Evolutionary conservation across 495 filamentous ascomycete species (phyloP), one percentile per base, ranked within the genome.

Genomic region (Aspergillus hancockii): DNA sequence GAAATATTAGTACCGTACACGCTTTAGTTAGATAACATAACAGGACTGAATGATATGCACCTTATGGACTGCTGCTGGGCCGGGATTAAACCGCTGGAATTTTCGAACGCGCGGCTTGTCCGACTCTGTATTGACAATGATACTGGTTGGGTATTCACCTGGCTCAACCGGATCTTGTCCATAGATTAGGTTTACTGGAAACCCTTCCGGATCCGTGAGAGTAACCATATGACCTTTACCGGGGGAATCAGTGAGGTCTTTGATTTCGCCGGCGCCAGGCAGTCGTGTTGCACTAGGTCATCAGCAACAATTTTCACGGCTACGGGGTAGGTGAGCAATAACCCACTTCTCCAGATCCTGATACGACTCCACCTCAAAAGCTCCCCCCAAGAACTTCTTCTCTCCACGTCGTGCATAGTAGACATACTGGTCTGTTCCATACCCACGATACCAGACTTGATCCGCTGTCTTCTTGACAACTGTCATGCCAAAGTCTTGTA

Each of bases 11-110:
- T 12, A 4, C 25, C 28, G n/a, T n/a, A n/a, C n/a, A n/a, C n/a
- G n/a, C n/a, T n/a, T n/a, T n/a, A n/a, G n/a, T n/a, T n/a, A n/a
- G n/a, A n/a, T n/a, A n/a, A n/a, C n/a, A n/a, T n/a, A n/a, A 21
- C 36, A 14, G 8, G 18, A 8, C 43, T 14, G n/a, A 14, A n/a
- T 21, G 12, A 16, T 13, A 18, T 50, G 16, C 23, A 68, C 41
- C 55, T 90, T 91, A 74, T 90, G 85, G 9, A 90, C 76, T 0
- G 85, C 81, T 9, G 86, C 85, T 3, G 88, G 87, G 4, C 88
- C 84, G 18, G 67, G 71, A 22, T 71, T 65, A 58, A 77, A 67
- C 0, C 66, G 60, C 49, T 70, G 65, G 45, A 67, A 70, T 30
- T 64, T 28, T 16, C 61, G 46, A n/a, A 57, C 22, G 10, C 67